phyloP scores from a whole-genome alignment of 2,329 filamentous ascomycete species.

The Apiospora rasikravindrae region DNA sequence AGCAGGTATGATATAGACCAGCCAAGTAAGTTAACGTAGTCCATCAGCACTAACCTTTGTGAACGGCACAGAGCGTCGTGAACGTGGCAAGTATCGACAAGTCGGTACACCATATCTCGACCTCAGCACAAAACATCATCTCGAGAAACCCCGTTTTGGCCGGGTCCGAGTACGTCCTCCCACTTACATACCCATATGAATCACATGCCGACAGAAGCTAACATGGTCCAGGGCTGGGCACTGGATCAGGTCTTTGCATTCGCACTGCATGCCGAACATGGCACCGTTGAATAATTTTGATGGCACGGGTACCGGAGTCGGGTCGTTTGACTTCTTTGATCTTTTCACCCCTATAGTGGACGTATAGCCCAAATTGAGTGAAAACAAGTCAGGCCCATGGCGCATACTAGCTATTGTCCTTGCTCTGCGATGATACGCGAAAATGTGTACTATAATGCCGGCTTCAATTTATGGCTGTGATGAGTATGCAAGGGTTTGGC shows the following conservation, averaged over 20 bases:
- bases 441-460: neutral
- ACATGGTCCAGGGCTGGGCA: neutral
- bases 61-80: neutral
- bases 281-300: neutral
- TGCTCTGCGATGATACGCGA: neutral
- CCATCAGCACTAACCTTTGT: neutral
- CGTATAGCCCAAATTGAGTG: neutral
- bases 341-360: neutral
- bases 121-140: neutral
- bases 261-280: neutral
- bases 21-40: too few relatives aligned
- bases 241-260: slow-evolving; percentile 5
- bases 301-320: slow-evolving; percentile 2
- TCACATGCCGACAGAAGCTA: neutral
- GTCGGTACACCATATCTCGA: slow-evolving; percentile 16
- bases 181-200: neutral
- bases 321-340: slow-evolving; percentile 14
- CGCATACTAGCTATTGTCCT: too few relatives aligned
- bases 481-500: neutral
- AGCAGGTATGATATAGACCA: neutral
- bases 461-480: too few relatives aligned
- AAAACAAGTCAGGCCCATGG: too few relatives aligned
- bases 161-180: neutral
- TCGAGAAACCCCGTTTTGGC: slow-evolving; percentile 1
- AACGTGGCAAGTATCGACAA: slow-evolving; percentile 7